phyloP scores from a whole-genome alignment of 1,284 basidiomycete species.

The Cutaneotrichosporon cutaneum region DNA sequence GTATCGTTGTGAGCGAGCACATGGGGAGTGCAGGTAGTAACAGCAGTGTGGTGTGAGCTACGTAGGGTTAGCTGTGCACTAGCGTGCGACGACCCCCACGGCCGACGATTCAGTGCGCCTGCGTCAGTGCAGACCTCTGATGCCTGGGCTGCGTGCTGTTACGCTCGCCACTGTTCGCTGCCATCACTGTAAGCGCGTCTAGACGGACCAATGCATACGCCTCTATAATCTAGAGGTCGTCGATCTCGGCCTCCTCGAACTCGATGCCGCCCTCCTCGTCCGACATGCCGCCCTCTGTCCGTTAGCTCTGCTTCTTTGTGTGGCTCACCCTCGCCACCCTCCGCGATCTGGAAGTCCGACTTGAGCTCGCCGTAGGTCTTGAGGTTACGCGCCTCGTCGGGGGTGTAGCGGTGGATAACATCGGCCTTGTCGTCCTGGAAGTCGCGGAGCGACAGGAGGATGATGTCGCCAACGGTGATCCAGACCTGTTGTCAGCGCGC shows the following conservation, averaged over 20 bases:
- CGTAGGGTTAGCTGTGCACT: too few species aligned
- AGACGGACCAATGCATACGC: neutral
- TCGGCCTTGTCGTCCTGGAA: constrained; percentile 99
- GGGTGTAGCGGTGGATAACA: constrained; percentile 98
- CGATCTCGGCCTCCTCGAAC: constrained; percentile 72
- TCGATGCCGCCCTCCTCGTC: constrained; percentile 80
- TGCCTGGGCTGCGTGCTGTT: too few species aligned
- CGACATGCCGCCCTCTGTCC: constrained; percentile 27
- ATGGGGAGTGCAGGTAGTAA: too few species aligned
- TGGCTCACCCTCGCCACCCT: constrained; percentile 75
- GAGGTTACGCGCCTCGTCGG: constrained; percentile 75
- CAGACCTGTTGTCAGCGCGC: constrained; percentile 68
- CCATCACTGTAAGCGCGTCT: neutral
- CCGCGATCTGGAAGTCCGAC: constrained; percentile 98
- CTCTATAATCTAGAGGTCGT: constrained; percentile 46
- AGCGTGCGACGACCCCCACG: too few species aligned
- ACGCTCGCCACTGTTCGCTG: too few species aligned
- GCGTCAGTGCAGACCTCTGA: too few species aligned
- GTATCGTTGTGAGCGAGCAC: neutral
- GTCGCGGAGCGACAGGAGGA: constrained; percentile 92
- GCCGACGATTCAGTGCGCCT: too few species aligned
- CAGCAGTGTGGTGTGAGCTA: too few species aligned
- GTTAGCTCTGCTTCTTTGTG: neutral
- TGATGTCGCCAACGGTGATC: constrained; percentile 99
- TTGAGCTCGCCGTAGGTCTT: constrained; percentile 98